These are phyloP conservation scores for Fusarium sp. DNA, from an alignment of 2,329 filamentous ascomycete genomes.

Conservation along the genomic window DNA sequence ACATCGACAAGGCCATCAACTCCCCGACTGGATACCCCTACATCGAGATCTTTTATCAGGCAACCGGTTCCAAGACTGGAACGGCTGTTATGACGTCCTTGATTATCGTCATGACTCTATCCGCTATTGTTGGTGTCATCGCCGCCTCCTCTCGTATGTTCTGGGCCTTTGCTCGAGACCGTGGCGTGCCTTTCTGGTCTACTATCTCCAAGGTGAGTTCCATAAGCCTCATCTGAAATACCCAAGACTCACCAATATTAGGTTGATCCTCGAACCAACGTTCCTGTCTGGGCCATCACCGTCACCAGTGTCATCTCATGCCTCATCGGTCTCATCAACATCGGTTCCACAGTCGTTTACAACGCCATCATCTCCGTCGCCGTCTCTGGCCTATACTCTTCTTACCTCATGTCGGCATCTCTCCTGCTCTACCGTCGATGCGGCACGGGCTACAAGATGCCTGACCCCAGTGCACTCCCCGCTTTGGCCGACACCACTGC, in stretches of 20 bases:
- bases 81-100: conserved; percentile 35
- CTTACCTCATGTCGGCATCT: conserved; percentile 36
- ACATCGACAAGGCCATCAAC: conserved; percentile 37
- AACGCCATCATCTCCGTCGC: conserved; percentile 41
- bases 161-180: conserved; percentile 38
- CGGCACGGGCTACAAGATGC: conserved; percentile 39
- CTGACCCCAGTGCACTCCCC: conserved; percentile 31
- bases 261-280: conserved; percentile 36
- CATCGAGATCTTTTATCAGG: conserved; percentile 42
- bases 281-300: conserved; percentile 39
- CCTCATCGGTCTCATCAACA: conserved; percentile 40
- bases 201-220: conserved; percentile 27
- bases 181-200: conserved; percentile 35
- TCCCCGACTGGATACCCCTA: conserved; percentile 39
- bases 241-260: neutral
- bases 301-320: conserved; percentile 35
- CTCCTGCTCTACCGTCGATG: conserved; percentile 41
- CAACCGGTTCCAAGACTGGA: conserved; percentile 34
- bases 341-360: conserved; percentile 39
- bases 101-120: conserved; percentile 38
- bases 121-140: conserved; percentile 40
- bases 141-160: conserved; percentile 42
- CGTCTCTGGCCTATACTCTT: conserved; percentile 37
- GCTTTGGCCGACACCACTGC: conserved; percentile 27
- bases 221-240: fast-evolving